Evolutionary conservation across 1,139 yeast genomes (phyloP), one percentile per base, ranked within the genome.

Genomic region (Scheffersomyces illinoinensis): DNA sequence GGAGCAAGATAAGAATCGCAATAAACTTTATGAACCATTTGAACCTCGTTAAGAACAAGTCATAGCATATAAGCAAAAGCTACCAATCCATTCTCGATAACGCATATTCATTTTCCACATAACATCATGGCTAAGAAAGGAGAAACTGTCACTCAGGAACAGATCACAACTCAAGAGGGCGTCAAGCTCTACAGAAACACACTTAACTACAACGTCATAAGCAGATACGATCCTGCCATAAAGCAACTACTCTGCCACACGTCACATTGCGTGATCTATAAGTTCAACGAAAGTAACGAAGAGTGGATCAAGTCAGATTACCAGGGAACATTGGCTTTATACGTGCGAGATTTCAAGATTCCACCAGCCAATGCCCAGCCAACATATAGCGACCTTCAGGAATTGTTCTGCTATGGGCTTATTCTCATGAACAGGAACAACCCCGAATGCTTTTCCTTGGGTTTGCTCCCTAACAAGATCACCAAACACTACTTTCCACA

Each of bases 231-330:
- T 69, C 93, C 96, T 0, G 81, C 84, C 60, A 84, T 91, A 54
- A 89, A 90, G 58, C 93, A 90, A 69, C 78, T 93, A 52, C 73
- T 91, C 64, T 85, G 88, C 72, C 85, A 88, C 68, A 80, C 97
- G 1, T 87, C 97, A 7, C 95, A 93, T 66, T 87, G 93, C 68
- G 93, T 89, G 56, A 81, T 90, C n/a, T 91, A 91, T 75, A 85
- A 87, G 69, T 86, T 85, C 76, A 87, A 88, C 65, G 81, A 84
- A 48, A 84, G 78, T 12, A 74, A 76, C 20, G 89, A 87, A 61
- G 93, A 90, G 68, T 93, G 98, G 97, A 84, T 84, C 56, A 91
- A 91, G 68, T 76, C 88, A 26, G 93, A 91, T 58, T 89, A 79
- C 67, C 93, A 89, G 69, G 98, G 98, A 4, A 88, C 95, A 0